Conservation (phyloP, 2,329 filamentous ascomycete species). For the Grosmannia clavigera region DNA sequence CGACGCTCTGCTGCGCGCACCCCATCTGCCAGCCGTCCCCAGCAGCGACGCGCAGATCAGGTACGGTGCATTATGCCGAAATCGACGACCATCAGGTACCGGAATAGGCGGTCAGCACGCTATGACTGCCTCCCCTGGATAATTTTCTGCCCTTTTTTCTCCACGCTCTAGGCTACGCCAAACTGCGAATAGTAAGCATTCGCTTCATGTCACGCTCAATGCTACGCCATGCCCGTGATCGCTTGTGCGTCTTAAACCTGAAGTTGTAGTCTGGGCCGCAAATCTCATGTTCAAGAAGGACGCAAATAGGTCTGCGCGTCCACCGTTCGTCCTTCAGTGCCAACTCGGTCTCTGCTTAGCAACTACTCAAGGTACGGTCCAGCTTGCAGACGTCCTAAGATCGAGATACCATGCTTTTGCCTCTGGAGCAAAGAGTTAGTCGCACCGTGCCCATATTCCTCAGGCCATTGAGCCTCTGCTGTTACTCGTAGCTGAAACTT, state of each 20-base stretch:
- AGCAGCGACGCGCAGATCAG: background rate
- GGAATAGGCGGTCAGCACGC: background rate
- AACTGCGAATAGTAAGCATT: background rate
- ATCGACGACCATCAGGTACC: background rate
- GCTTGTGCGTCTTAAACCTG: too few relatives aligned
- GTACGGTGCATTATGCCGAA: background rate
- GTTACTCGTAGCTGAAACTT: background rate
- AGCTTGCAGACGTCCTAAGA: background rate
- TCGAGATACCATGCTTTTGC: too few relatives aligned
- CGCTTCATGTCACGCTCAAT: background rate
- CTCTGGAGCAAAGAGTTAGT: too few relatives aligned
- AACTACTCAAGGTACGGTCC: background rate
- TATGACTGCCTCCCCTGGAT: background rate
- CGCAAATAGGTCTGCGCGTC: too few relatives aligned
- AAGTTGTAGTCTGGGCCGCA: too few relatives aligned
- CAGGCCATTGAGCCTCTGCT: background rate
- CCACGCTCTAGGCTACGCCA: background rate
- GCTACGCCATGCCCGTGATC: background rate
- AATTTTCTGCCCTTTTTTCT: background rate
- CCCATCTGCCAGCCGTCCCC: background rate
- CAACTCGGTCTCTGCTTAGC: too few relatives aligned
- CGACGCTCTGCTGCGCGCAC: background rate
- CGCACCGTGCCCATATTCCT: background rate
- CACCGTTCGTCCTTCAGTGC: too few relatives aligned
- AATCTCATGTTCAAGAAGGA: too few relatives aligned